phyloP scores from a whole-genome alignment of 164 flowering plant species.

The Magnolia officinalis region DNA sequence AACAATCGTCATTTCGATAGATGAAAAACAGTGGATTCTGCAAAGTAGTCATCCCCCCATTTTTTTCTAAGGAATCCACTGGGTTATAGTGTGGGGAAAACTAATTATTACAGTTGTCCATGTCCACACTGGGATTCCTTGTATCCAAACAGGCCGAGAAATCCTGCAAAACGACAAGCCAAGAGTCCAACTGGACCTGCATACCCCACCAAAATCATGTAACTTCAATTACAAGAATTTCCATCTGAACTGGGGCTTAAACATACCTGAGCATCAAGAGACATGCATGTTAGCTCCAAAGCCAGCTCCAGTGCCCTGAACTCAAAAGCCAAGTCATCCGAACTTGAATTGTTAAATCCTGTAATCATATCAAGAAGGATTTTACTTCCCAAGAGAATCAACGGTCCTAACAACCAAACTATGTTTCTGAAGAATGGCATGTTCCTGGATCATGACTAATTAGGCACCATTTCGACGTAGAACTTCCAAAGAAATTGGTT shows the following conservation, averaged over 20 bases:
- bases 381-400: constrained; percentile 1
- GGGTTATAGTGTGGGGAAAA: too few species aligned
- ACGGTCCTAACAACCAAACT: not conserved
- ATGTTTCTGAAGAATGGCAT: not conserved
- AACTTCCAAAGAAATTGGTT: not conserved
- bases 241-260: not conserved
- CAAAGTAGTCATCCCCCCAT: too few species aligned
- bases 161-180: not conserved
- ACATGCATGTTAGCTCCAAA: constrained; percentile 80
- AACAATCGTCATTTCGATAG: too few species aligned
- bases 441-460: not conserved
- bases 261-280: constrained; percentile 88
- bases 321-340: constrained; percentile 96
- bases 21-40: too few species aligned
- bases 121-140: too few species aligned
- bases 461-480: not conserved
- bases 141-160: too few species aligned
- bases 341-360: constrained; percentile 23
- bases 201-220: not conserved
- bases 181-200: not conserved
- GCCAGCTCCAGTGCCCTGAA: constrained; percentile 94
- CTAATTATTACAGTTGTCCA: too few species aligned
- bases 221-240: not conserved
- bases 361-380: constrained; percentile 22
- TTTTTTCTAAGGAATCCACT: too few species aligned